Evolutionary conservation across 1,139 yeast species (phyloP).

Genomic region (Diutina rugosa): DNA sequence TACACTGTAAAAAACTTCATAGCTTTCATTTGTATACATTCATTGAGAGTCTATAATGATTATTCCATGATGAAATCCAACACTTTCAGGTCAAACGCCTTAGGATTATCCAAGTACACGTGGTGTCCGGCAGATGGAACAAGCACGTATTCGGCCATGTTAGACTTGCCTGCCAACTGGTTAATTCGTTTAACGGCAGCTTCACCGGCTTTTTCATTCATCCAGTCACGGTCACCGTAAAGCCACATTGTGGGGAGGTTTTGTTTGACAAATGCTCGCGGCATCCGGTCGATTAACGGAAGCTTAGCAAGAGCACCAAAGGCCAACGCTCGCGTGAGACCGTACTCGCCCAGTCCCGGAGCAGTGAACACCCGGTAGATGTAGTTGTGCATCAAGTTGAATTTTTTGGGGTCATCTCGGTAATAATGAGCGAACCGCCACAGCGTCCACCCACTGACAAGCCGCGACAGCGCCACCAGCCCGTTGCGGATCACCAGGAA

Average conservation of each 20-base stretch:
- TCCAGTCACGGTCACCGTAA: constrained; percentile 22
- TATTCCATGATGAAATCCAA: background rate
- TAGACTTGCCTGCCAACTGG: constrained; percentile 11
- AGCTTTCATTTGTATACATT: too few species aligned
- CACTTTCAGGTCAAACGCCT: background rate
- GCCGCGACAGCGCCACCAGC: constrained; percentile 26
- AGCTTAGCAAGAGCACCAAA: constrained; percentile 27
- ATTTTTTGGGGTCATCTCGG: constrained; percentile 17
- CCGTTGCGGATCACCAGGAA: constrained; percentile 20
- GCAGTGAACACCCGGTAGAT: constrained; percentile 27
- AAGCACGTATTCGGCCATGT: constrained; percentile 5
- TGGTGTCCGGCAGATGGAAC: constrained; percentile 42
- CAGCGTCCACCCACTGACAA: constrained; percentile 29
- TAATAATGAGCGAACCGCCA: constrained; percentile 24
- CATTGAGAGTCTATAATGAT: too few species aligned
- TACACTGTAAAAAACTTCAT: too few species aligned
- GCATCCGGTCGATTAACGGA: constrained; percentile 33
- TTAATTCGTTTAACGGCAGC: constrained; percentile 29
- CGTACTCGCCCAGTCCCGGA: constrained; percentile 34
- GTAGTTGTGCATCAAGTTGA: constrained; percentile 26
- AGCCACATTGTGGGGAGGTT: constrained; percentile 32
- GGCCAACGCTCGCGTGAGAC: constrained; percentile 27
- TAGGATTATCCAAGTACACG: constrained; percentile 61
- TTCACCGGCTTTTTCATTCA: constrained; percentile 26
- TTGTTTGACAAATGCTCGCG: constrained; percentile 20